These are phyloP conservation scores for Saksenaea vasiformis DNA, from an alignment of 371 early-diverging fungal genomes.

Conservation along the genomic window DNA sequence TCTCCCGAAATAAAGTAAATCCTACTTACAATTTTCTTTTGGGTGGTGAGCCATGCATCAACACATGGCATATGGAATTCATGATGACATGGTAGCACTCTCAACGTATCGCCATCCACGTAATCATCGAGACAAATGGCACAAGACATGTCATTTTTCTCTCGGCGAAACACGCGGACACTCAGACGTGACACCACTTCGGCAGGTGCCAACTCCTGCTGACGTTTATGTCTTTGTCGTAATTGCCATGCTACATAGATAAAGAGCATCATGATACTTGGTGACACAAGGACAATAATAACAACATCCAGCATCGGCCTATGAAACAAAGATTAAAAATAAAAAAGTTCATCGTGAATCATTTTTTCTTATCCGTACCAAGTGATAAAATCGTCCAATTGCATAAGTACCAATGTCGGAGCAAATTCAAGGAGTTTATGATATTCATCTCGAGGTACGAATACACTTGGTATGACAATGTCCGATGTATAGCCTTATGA, in stretches of 20 bases:
- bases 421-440: slow-evolving; percentile 40
- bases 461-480: slow-evolving; percentile 75
- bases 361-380: slow-evolving; percentile 28
- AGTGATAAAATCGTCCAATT: slow-evolving; percentile 29
- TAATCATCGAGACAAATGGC: slow-evolving; percentile 95
- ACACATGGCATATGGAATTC: slow-evolving; percentile 91
- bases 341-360: background rate
- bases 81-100: slow-evolving; percentile 89
- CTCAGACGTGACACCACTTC: slow-evolving; percentile 66
- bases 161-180: slow-evolving; percentile 55
- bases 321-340: slow-evolving; percentile 13
- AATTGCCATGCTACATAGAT: slow-evolving; percentile 69
- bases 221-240: slow-evolving; percentile 57
- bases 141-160: slow-evolving; percentile 81
- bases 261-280: slow-evolving; percentile 68
- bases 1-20: background rate
- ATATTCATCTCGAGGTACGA: slow-evolving; percentile 69
- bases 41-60: slow-evolving; percentile 82
- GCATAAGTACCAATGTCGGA: slow-evolving; percentile 42
- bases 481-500: slow-evolving; percentile 71
- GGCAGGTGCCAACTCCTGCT: slow-evolving; percentile 66
- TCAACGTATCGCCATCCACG: slow-evolving; percentile 71
- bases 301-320: slow-evolving; percentile 72
- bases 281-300: slow-evolving; percentile 69
- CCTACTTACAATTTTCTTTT: slow-evolving; percentile 73